Conservation (phyloP, 2,329 filamentous ascomycete species). For the Metarhizium guizhouense region DNA sequence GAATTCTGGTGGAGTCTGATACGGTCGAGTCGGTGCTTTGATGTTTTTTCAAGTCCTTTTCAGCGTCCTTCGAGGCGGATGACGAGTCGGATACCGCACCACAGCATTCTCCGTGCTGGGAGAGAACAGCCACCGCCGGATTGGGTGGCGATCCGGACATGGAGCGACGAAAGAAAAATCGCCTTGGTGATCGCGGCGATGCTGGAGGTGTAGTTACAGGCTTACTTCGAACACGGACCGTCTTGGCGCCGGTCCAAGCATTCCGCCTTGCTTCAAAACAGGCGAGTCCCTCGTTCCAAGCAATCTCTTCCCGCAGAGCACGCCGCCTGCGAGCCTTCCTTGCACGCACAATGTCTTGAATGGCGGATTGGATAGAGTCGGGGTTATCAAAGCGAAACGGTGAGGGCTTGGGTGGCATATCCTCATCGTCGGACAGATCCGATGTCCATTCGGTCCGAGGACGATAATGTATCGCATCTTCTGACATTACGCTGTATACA, state of each 20-base stretch:
- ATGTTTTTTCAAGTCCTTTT: slow-evolving; percentile 21
- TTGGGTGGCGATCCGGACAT: slow-evolving; percentile 30
- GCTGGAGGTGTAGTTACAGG: slow-evolving; percentile 30
- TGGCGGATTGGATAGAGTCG: slow-evolving; percentile 33
- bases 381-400: slow-evolving; percentile 44
- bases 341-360: slow-evolving; percentile 33
- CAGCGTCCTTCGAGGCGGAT: slow-evolving; percentile 29
- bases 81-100: slow-evolving; percentile 33
- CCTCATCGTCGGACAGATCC: slow-evolving; percentile 43
- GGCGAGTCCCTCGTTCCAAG: slow-evolving; percentile 75
- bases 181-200: slow-evolving; percentile 36
- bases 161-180: slow-evolving; percentile 41
- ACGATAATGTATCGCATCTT: slow-evolving; percentile 41
- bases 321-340: slow-evolving; percentile 48
- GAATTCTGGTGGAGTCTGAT: slow-evolving; percentile 13
- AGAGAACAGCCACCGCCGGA: slow-evolving; percentile 14
- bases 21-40: slow-evolving; percentile 24
- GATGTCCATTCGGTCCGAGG: slow-evolving; percentile 48
- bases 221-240: slow-evolving; percentile 44
- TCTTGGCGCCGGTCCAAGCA: slow-evolving; percentile 74
- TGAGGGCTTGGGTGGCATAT: slow-evolving; percentile 30
- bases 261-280: slow-evolving; percentile 71
- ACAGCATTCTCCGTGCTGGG: slow-evolving; percentile 22
- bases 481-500: slow-evolving; percentile 48
- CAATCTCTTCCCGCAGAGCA: slow-evolving; percentile 53